A percentile compares a stretch with the other conserved stretches of the same genome.
phyloP scores from a whole-genome alignment of 176 grass and related monocot species.

The Guadua angustifolia region DNA sequence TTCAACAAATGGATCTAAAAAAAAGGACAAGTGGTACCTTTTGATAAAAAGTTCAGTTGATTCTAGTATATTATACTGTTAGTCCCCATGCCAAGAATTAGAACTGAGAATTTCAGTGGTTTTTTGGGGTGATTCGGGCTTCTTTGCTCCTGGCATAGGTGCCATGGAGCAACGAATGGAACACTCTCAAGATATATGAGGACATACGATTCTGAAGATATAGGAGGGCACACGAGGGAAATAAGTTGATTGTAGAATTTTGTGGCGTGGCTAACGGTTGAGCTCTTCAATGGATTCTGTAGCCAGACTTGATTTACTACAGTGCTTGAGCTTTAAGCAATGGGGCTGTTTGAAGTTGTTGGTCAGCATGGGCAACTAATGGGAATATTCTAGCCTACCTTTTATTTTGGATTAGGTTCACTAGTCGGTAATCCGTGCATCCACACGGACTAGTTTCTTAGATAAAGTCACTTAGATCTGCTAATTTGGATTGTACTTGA shows the following conservation, averaged over 20 bases:
- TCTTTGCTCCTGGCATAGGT: neutral
- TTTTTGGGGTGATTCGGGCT: slow-evolving; percentile 5
- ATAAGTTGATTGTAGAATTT: slow-evolving; percentile 8
- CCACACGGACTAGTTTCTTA: too few species aligned
- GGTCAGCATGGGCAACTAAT: slow-evolving; percentile 33
- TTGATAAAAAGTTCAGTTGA: neutral
- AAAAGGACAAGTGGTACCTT: slow-evolving; percentile 37
- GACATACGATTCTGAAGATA: neutral
- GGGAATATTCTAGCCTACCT: slow-evolving; percentile 18
- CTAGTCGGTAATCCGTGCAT: too few species aligned
- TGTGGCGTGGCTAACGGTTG: slow-evolving; percentile 1
- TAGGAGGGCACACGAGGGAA: neutral
- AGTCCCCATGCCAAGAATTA: slow-evolving; percentile 24
- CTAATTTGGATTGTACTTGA: too few species aligned
- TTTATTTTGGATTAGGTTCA: slow-evolving; percentile 22
- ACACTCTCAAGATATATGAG: neutral
- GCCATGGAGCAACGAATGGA: neutral
- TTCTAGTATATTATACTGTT: neutral
- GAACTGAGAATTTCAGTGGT: neutral
- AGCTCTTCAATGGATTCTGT: slow-evolving; percentile 27
- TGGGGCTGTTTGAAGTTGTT: slow-evolving; percentile 34
- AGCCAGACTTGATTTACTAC: slow-evolving; percentile 17
- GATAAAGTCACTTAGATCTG: too few species aligned
- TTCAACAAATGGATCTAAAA: slow-evolving; percentile 37
- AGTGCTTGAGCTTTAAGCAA: slow-evolving; percentile 48